phyloP scores from a whole-genome alignment of 192 early-diverging fungal genomes.

The Helicostylum pulchrum region DNA sequence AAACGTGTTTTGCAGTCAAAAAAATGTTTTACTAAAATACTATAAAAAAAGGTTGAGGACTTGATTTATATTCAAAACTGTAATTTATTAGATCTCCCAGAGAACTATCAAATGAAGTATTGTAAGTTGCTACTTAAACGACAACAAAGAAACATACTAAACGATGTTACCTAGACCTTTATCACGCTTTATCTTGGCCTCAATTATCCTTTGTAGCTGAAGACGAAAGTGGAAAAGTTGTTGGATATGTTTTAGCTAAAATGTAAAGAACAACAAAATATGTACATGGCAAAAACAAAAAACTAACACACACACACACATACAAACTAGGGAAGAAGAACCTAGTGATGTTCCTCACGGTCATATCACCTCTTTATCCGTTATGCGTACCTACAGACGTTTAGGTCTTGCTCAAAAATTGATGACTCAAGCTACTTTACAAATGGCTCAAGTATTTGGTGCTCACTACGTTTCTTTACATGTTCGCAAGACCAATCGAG shows the following conservation, averaged over 20 bases:
- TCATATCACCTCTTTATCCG: constrained; percentile 95
- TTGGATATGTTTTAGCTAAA: constrained; percentile 97
- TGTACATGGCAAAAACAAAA: background rate
- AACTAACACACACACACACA: background rate
- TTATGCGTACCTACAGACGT: constrained; percentile 94
- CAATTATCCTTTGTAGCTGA: constrained; percentile 94
- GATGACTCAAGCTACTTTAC: constrained; percentile 88
- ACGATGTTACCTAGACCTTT: constrained; percentile 53
- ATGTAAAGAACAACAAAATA: constrained; percentile 56
- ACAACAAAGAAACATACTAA: background rate
- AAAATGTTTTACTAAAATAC: too few species aligned
- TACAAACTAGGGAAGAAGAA: constrained; percentile 77
- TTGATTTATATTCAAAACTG: constrained; percentile 94
- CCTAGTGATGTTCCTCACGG: constrained; percentile 72
- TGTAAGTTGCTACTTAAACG: constrained; percentile 48
- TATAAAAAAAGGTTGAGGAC: constrained; percentile 65
- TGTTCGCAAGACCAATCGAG: constrained; percentile 90
- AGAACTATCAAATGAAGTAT: constrained; percentile 99
- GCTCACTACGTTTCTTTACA: constrained; percentile 91
- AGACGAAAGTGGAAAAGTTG: constrained; percentile 85
- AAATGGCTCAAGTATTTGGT: constrained; percentile 87
- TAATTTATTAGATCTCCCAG: constrained; percentile 95
- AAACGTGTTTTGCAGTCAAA: too few species aligned
- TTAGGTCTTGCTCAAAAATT: constrained; percentile 96
- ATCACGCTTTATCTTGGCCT: constrained; percentile 83